Conservation (phyloP, 495 filamentous ascomycete genomes). For the Penicillium maclennaniae region DNA sequence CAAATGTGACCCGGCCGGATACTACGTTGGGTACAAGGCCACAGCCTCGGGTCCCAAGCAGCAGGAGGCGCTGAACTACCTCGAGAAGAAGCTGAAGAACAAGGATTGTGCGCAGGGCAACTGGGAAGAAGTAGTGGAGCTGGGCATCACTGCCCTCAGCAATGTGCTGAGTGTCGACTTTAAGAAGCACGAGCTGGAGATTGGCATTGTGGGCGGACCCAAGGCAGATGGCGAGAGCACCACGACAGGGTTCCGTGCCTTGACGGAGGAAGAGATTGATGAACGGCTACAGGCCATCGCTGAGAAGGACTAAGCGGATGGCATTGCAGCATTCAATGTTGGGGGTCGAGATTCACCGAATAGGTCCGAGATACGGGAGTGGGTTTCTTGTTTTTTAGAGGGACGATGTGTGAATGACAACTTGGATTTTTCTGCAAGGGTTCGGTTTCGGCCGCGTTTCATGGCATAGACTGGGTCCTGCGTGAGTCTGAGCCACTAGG, state of each 20-base stretch:
- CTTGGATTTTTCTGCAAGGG: constrained; percentile 13
- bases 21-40: constrained; percentile 97
- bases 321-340: constrained; percentile 4
- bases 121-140: constrained; percentile 98
- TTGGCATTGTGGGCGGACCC: constrained; percentile 91
- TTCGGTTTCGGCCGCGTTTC: constrained; percentile 18
- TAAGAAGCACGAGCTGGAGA: constrained; percentile 98
- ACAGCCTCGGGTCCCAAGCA: constrained; percentile 96
- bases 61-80: constrained; percentile 93
- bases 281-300: constrained; percentile 95
- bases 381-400: constrained; percentile 11
- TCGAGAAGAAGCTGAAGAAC: constrained; percentile 99
- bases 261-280: constrained; percentile 98
- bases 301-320: constrained; percentile 78
- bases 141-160: constrained; percentile 90
- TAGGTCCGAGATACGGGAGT: background rate
- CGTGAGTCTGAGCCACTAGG: background rate
- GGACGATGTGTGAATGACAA: constrained; percentile 21
- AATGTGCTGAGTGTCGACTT: constrained; percentile 97
- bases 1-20: constrained; percentile 97
- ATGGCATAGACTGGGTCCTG: background rate
- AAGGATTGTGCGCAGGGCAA: constrained; percentile 88
- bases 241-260: constrained; percentile 72
- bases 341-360: constrained; percentile 1
- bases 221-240: constrained; percentile 73